A percentile compares a stretch with the other conserved stretches of the same genome.
Conservation (phyloP, 192 early-diverging fungal genomes). For the Podila horticola region DNA sequence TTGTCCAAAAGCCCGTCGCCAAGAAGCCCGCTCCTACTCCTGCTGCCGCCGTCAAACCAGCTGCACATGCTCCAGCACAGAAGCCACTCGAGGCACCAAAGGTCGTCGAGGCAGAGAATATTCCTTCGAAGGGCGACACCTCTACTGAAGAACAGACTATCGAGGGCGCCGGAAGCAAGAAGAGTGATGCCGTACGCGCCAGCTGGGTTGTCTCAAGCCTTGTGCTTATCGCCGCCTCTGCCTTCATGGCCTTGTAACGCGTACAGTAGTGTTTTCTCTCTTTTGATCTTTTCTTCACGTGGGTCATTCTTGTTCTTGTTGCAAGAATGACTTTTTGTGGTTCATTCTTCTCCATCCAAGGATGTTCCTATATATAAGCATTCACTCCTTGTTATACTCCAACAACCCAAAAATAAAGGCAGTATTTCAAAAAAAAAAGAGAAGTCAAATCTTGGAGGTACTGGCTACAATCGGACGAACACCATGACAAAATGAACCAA, state of each 20-base stretch:
- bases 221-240: conserved; percentile 19
- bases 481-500: no score
- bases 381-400: not conserved
- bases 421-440: no score
- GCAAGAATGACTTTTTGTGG: no score
- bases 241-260: conserved; percentile 17
- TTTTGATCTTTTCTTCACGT: not conserved
- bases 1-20: conserved; percentile 7
- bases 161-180: not conserved
- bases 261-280: not conserved
- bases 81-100: not conserved
- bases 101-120: not conserved
- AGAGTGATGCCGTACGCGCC: not conserved
- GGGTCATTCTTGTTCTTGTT: no score
- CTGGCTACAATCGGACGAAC: no score
- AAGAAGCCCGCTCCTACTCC: conserved; percentile 6
- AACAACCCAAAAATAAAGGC: no score
- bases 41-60: not conserved
- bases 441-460: no score
- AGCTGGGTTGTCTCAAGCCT: conserved; percentile 20
- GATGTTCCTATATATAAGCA: not conserved
- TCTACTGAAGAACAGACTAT: conserved; percentile 1
- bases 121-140: not conserved
- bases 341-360: no score
- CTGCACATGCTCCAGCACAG: not conserved